Evolutionary conservation across 768 basidiomycete genomes (phyloP).

Genomic region (Cystoderma amianthinum): DNA sequence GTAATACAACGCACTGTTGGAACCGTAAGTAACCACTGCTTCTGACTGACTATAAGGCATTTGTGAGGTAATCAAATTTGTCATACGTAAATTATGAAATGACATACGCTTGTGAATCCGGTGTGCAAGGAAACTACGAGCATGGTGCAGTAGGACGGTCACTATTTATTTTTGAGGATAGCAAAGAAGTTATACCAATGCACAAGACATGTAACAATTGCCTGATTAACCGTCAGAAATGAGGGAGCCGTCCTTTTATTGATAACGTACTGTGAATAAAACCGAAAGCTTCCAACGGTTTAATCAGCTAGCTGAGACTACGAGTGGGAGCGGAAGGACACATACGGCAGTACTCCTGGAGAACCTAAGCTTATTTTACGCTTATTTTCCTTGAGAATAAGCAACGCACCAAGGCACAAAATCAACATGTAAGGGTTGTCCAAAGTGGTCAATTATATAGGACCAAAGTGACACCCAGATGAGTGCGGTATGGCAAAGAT

Average conservation of each 20-base stretch:
- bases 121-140: constrained; percentile 26
- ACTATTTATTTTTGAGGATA: no score
- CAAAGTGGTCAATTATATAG: constrained; percentile 11
- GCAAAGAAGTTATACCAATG: no score
- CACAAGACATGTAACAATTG: constrained; percentile 40
- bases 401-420: neutral
- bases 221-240: no score
- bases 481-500: constrained; percentile 31
- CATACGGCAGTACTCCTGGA: neutral
- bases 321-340: no score
- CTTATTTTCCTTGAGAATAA: no score
- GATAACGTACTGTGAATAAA: no score
- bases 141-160: no score
- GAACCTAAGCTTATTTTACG: no score
- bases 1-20: neutral
- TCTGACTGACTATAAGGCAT: constrained; percentile 21
- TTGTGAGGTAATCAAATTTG: neutral
- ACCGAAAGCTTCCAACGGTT: no score
- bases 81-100: neutral
- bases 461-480: constrained; percentile 33
- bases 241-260: no score
- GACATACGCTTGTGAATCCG: constrained; percentile 33
- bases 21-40: constrained; percentile 22
- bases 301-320: no score
- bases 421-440: neutral